Conservation (phyloP, 176 grass and related monocot genomes). For the Oryza glumipatula region DNA sequence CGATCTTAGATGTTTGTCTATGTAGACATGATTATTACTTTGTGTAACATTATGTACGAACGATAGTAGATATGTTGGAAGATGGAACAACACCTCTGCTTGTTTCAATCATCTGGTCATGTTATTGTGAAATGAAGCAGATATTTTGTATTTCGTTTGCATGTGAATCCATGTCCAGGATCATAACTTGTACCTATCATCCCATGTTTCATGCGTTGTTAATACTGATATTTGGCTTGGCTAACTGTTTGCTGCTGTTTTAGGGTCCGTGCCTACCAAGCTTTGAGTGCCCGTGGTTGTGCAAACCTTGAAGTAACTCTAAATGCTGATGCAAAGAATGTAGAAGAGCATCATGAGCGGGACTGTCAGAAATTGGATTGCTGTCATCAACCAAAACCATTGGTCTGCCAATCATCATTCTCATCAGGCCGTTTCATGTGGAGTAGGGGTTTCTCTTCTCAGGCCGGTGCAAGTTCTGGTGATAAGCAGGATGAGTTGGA, state of each 20-base stretch:
- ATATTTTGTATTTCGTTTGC: background rate
- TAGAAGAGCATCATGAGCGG: background rate
- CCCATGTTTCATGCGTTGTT: background rate
- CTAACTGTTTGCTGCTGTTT: constrained; percentile 9
- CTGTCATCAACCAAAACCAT: constrained; percentile 35
- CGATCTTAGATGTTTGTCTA: background rate
- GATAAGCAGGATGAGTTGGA: constrained; percentile 59
- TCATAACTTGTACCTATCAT: background rate
- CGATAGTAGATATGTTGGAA: background rate
- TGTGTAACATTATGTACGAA: background rate
- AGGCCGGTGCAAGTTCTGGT: constrained; percentile 56
- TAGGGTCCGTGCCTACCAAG: constrained; percentile 40
- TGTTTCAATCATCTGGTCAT: background rate
- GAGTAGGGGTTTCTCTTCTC: constrained; percentile 67
- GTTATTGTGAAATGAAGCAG: background rate
- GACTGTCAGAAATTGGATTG: constrained; percentile 36
- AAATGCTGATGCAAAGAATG: constrained; percentile 35
- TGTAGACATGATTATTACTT: background rate
- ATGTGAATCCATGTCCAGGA: constrained; percentile 11
- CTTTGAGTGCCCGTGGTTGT: constrained; percentile 25
- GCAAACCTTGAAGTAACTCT: constrained; percentile 32
- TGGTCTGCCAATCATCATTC: constrained; percentile 17
- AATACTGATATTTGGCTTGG: background rate
- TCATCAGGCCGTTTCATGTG: constrained; percentile 40
- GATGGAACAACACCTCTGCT: background rate